Evolutionary conservation across 1,139 yeast genomes (phyloP), one percentile per base, ranked within the genome.

Genomic region (Casaregolazyma suthepensis): DNA sequence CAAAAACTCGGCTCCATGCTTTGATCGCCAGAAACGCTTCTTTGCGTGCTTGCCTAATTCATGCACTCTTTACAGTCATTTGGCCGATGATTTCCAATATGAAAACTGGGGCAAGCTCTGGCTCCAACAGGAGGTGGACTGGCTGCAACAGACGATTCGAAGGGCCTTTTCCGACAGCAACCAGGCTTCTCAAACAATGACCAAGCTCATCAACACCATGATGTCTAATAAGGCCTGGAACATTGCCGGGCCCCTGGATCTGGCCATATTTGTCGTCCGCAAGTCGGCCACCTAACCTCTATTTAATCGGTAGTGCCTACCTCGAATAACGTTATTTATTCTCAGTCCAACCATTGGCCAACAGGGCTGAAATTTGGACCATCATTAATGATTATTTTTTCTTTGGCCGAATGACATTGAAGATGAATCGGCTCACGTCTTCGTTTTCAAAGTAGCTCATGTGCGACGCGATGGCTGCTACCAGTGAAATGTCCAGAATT

Each of bases 391-490:
- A 35, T 35, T 15, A 35, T 35, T 35, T 35, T 35, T 35, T 13
- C 17, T 48, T 44, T 23, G 43, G 47, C 23, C 20, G 44, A 17
- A 49, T 20, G 3, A 43, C 35, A 4, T 19, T 53, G 67, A 91
- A 71, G 3, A 91, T 69, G 61, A 91, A 90, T 1, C 85, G 87
- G 0, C 95, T 93, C 26, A 93, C 82, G 63, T 90, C 91, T 53
- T 82, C 79, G 62, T 89, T 96, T 64, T 89, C 96, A 67, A 91
- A 86, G 67, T 93, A 93, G 48, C 90, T 82, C 10, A 88, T 82
- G 70, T 93, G 99, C 0, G 96, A 89, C 55, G 87, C 87, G 5
- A 91, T 74, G 0, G 96, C 95, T 7, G 90, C 80, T 18, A 91
- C 76, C 50, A 89, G 69, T 26, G 93, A 85, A 23, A 90, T 78